A percentile compares a stretch with the other conserved stretches of the same genome.
phyloP scores from a whole-genome alignment of 164 flowering plant genomes.

The Umbellularia californica region DNA sequence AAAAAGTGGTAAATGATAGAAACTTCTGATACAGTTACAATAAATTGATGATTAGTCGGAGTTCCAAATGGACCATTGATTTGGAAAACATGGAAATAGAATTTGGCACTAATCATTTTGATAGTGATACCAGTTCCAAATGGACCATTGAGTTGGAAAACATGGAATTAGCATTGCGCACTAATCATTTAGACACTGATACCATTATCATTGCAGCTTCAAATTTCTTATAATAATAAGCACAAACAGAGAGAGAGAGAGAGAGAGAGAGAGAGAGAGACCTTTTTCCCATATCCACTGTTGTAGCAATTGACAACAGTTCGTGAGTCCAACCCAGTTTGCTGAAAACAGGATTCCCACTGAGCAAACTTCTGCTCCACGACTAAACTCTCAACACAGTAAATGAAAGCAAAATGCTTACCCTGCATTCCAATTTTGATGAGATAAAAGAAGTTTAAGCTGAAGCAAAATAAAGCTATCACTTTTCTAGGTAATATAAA shows the following conservation, averaged over 20 bases:
- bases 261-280: conserved; percentile 15
- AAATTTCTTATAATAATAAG: background rate
- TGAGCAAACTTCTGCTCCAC: conserved; percentile 36
- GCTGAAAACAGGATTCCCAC: conserved; percentile 73
- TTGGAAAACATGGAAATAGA: too few relatives aligned
- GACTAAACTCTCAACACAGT: conserved; percentile 67
- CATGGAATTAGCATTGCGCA: too few relatives aligned
- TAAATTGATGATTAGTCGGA: too few relatives aligned
- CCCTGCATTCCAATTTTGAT: conserved; percentile 46
- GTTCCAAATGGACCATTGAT: too few relatives aligned
- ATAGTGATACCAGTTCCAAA: background rate
- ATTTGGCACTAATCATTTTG: too few relatives aligned
- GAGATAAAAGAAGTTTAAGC: conserved; percentile 4
- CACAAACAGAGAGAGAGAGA: too few relatives aligned
- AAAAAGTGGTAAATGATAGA: too few relatives aligned
- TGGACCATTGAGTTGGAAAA: too few relatives aligned
- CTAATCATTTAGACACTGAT: background rate
- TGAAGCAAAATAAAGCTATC: background rate
- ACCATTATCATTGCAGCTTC: background rate
- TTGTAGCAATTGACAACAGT: conserved; percentile 54
- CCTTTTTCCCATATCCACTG: conserved; percentile 57
- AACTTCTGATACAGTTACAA: too few relatives aligned
- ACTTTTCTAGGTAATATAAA: background rate
- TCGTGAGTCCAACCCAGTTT: conserved; percentile 47
- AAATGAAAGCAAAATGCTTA: conserved; percentile 62